Percentiles rank a stretch among this genome's conserved stretches.
Conservation (phyloP, 345 rosid species). For the Excoecaria agallocha region DNA sequence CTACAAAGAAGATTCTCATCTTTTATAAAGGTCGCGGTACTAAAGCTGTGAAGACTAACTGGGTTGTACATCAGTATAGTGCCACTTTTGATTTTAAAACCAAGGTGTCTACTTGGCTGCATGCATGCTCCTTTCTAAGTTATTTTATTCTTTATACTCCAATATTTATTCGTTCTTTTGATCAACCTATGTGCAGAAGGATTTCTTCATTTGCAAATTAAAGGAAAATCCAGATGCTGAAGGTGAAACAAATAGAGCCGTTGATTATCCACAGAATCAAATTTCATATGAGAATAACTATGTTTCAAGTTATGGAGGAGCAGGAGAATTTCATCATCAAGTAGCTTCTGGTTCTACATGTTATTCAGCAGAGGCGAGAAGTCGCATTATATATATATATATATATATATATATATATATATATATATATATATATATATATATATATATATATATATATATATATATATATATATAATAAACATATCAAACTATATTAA, state of each 20-base stretch:
- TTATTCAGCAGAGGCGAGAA: not conserved
- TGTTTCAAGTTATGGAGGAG: not conserved
- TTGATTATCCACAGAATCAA: not conserved
- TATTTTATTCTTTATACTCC: conserved; percentile 2
- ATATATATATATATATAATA: too few relatives aligned
- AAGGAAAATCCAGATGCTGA: conserved; percentile 19
- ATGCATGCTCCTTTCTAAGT: too few relatives aligned
- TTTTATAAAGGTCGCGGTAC: conserved; percentile 22
- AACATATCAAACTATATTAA: too few relatives aligned
- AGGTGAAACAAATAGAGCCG: not conserved
- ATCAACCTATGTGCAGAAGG: conserved; percentile 12
- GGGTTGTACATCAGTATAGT: conserved; percentile 37
- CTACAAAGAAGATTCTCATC: conserved; percentile 39
- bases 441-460: too few relatives aligned
- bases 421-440: too few relatives aligned
- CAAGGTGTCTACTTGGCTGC: conserved; percentile 4
- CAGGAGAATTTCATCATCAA: not conserved
- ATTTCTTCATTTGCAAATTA: conserved; percentile 29
- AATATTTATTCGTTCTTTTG: too few relatives aligned
- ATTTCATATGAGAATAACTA: not conserved
- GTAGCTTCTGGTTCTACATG: too few relatives aligned
- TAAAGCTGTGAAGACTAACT: conserved; percentile 15
- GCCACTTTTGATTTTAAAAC: conserved; percentile 16
- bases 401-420: too few relatives aligned
- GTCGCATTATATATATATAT: too few relatives aligned